phyloP scores from a whole-genome alignment of 208 protist genomes.

The Trypanosoma congolense region DNA sequence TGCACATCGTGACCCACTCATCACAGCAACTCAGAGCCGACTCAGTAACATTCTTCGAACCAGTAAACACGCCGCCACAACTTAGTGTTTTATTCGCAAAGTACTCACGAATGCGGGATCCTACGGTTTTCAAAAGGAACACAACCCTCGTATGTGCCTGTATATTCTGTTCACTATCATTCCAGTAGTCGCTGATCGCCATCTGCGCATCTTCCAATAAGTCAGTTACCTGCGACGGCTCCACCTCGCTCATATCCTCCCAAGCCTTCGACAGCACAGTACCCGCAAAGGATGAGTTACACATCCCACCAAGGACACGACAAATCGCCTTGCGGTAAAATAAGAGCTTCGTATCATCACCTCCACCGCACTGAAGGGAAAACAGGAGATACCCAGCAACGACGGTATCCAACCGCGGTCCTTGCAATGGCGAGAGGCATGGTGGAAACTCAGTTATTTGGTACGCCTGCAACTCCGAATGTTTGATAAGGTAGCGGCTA shows the following conservation, averaged over 20 bases:
- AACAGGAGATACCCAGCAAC: slow-evolving; percentile 74
- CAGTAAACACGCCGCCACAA: slow-evolving; percentile 49
- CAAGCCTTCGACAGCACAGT: slow-evolving; percentile 58
- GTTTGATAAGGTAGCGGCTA: slow-evolving; percentile 60
- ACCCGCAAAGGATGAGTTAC: slow-evolving; percentile 54
- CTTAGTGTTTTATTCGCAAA: slow-evolving; percentile 36
- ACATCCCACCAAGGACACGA: slow-evolving; percentile 66
- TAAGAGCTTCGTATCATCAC: slow-evolving; percentile 25
- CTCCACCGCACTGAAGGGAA: slow-evolving; percentile 45
- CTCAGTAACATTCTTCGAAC: slow-evolving; percentile 49
- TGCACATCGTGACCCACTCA: slow-evolving; percentile 72
- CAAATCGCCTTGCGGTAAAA: slow-evolving; percentile 61
- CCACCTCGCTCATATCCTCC: slow-evolving; percentile 33
- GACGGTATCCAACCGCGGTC: slow-evolving; percentile 56
- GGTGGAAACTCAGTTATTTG: slow-evolving; percentile 57
- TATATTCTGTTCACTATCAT: slow-evolving; percentile 74
- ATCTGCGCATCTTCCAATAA: slow-evolving; percentile 75
- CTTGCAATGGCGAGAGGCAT: slow-evolving; percentile 41
- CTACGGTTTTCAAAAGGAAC: slow-evolving; percentile 80
- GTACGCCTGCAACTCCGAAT: slow-evolving; percentile 43
- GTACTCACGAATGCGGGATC: slow-evolving; percentile 61
- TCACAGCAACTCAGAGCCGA: slow-evolving; percentile 62
- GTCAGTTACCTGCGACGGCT: slow-evolving; percentile 53
- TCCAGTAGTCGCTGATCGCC: slow-evolving; percentile 81
- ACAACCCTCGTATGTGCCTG: slow-evolving; percentile 54